Evolutionary conservation across 139 green algal genomes (phyloP).

Genomic region (Zygnema cylindricum): DNA sequence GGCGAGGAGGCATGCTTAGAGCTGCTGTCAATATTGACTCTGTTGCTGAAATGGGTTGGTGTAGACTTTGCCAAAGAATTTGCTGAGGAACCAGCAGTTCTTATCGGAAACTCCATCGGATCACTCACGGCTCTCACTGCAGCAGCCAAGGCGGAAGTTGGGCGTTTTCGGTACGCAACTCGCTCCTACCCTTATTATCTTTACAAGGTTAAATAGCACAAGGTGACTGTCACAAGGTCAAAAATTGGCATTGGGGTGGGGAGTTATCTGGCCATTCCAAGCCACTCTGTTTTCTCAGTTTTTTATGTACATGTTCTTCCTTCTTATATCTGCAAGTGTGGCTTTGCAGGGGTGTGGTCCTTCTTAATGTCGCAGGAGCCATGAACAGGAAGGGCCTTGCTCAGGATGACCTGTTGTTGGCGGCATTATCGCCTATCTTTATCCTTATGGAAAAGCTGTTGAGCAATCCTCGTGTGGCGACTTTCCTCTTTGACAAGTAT

Average conservation of each 20-base stretch:
- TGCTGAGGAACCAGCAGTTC: slow-evolving; percentile 77
- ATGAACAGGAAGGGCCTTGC: slow-evolving; percentile 89
- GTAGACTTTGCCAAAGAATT: slow-evolving; percentile 79
- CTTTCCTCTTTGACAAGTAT: slow-evolving; percentile 74
- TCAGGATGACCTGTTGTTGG: slow-evolving; percentile 81
- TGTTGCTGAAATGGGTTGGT: no score
- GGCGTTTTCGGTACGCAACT: not conserved
- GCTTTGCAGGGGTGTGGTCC: slow-evolving; percentile 61
- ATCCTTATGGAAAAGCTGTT: slow-evolving; percentile 86
- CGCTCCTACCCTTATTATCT: no score
- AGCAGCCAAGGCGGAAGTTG: not conserved
- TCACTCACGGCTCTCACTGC: slow-evolving; percentile 74
- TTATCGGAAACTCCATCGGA: slow-evolving; percentile 96
- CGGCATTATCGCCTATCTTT: slow-evolving; percentile 79
- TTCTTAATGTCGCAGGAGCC: slow-evolving; percentile 82
- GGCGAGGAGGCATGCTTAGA: no score
- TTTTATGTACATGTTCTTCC: no score
- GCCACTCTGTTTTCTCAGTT: no score
- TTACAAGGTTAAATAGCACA: no score
- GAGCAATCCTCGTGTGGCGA: slow-evolving; percentile 70
- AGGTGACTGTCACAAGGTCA: no score
- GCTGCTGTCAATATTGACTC: no score
- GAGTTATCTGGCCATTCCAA: no score
- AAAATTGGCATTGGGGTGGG: no score
- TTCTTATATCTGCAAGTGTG: not conserved